Evolutionary conservation across 2,329 filamentous ascomycete species (phyloP), one percentile per base, ranked within the genome.

Genomic region (Botrytis cinerea): DNA sequence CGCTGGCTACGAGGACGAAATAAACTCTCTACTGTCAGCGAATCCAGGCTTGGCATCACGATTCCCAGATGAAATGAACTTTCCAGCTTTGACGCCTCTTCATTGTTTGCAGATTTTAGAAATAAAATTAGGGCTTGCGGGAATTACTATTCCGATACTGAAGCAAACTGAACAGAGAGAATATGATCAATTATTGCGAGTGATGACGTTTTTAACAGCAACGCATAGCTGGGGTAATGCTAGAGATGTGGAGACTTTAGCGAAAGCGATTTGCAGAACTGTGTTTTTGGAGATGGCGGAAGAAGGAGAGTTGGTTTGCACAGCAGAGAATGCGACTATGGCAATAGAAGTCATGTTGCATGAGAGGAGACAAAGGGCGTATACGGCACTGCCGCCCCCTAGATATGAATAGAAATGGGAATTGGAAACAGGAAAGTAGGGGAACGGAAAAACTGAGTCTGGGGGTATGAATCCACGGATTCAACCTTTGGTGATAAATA

Each of bases 1-100:
- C 2, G 87, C 87, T 1, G 87, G 87, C 0, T 89, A 89, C 75
- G 85, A 87, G 57, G 77, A 82, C 0, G 84, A 88, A 48, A 88
- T 89, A 54, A 85, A 88, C 75, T 77, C 80, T 0, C 81, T 89
- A 0, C 83, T 89, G 80, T 75, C 79, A 0, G 81, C 83, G 14
- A 89, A 89, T 75, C 84, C 84, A 0, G 87, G 87, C 0, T 80
- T 90, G 0, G 84, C 84, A 0, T 86, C 84, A 75, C 83, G 87
- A 5, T 89, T 90, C 74, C 83, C 87, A 6, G 76, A 87, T 89
- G 76, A 75, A 10, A 71, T 79, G 20, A 70, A 67, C 12, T 79
- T 79, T 45, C 60, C n/a, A 2, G 22, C 48, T 14, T 32, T 78
- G 12, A 57, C 38, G 1, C 71, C 75, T 0, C 51, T 38, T 2